Evolutionary conservation across 2,329 filamentous ascomycete species (phyloP), one percentile per base, ranked within the genome.

Genomic region (Penicillium sp.): DNA sequence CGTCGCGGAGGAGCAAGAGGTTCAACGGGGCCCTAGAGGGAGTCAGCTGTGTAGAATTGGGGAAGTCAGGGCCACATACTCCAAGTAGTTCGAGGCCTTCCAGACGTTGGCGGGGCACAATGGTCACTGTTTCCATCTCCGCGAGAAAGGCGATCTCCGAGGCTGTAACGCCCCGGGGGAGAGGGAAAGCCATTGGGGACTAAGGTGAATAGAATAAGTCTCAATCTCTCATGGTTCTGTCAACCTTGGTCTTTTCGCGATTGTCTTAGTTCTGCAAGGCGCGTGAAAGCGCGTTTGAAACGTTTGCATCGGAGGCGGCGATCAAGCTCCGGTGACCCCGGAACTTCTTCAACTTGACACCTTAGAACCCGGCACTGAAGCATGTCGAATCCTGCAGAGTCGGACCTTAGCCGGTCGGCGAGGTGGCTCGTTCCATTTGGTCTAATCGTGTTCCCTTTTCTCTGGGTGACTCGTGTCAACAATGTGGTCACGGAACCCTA

Each of bases 91-190:
- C 83, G 59, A 99, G 89, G 63, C 85, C 86, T 62, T 97, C 92
- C 49, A 99, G 86, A 60, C 90, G 85, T 73, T 97, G 92, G 50
- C 94, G 90, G 34, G 94, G 94, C 47, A 97, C 86, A 21, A 99
- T 84, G 0, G 92, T 97, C 52, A 99, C 89, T 67, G 91, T 85
- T 78, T 97, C 93, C 92, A 97, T 97, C 78, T 99, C 94, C 75
- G 92, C 96, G 27, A 97, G 80, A 70, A 97, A 99, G 47, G 92
- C 90, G 43, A 95, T 89, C 77, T 99, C 94, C 60, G 90, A 82
- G 56, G 94, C 91, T 65, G 90, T 88, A 43, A 97, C 83, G 73
- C 88, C 84, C 59, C 82, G 79, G 38, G 83, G 82, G 40, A 86
- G 78, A 60, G 83, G 83, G 62, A 86, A 81, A 48, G 84, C 84